phyloP scores from a whole-genome alignment of 441 rosid genomes.

The Theobroma grandiflorum region DNA sequence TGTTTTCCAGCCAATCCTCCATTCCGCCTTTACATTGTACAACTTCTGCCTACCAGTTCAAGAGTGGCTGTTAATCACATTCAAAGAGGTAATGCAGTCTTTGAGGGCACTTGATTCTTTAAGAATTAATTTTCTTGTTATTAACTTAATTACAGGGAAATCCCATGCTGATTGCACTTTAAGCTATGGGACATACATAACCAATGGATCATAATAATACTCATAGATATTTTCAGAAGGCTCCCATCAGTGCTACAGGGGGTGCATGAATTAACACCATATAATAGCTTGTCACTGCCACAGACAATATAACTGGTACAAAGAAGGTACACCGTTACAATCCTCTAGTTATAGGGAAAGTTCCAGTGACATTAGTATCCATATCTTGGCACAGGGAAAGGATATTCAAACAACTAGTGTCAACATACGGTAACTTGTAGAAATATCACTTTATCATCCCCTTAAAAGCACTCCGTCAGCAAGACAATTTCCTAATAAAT shows the following conservation, averaged over 20 bases:
- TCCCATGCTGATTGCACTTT: not conserved
- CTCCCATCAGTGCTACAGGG: not conserved
- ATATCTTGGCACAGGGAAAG: not conserved
- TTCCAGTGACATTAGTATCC: not conserved
- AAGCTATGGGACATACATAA: not conserved
- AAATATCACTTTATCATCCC: not conserved
- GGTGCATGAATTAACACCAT: not conserved
- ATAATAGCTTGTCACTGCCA: not conserved
- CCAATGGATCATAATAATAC: not conserved
- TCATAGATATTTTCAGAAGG: not conserved
- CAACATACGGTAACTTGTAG: not conserved
- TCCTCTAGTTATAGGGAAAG: not conserved
- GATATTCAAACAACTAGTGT: not conserved
- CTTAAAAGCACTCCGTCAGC: not conserved
- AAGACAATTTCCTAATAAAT: not conserved
- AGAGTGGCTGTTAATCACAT: not conserved
- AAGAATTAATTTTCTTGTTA: conserved; percentile 10
- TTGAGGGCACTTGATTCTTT: not conserved
- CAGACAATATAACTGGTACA: not conserved
- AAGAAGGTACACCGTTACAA: not conserved
- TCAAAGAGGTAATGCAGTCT: not conserved
- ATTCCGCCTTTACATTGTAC: not conserved
- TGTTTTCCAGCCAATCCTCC: not conserved
- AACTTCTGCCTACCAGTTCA: not conserved
- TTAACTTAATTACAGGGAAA: not conserved